Conservation (phyloP, 345 rosid species). For the Noccaea bulbosa region DNA sequence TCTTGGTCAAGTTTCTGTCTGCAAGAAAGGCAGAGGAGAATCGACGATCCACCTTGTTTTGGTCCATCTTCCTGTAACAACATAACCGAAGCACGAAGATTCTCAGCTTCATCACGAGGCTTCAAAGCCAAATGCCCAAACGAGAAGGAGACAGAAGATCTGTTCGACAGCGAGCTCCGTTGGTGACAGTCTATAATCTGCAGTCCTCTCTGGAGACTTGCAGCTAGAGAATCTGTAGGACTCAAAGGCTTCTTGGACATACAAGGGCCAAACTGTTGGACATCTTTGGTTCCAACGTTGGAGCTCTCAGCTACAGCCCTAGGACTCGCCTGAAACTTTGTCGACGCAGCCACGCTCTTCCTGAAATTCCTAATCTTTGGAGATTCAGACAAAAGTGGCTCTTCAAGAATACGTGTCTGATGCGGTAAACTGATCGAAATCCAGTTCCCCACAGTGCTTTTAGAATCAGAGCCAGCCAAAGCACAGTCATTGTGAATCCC, state of each 20-base stretch:
- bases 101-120: constrained; percentile 65
- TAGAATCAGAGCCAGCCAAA: constrained; percentile 36
- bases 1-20: constrained; percentile 55
- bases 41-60: constrained; percentile 42
- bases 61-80: constrained; percentile 44
- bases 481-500: constrained; percentile 42
- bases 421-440: constrained; percentile 50
- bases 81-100: constrained; percentile 50
- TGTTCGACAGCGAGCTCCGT: constrained; percentile 56
- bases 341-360: constrained; percentile 59
- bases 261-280: constrained; percentile 58
- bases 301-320: constrained; percentile 49
- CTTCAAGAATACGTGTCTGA: constrained; percentile 59
- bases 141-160: constrained; percentile 79
- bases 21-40: constrained; percentile 73
- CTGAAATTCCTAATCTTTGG: constrained; percentile 73
- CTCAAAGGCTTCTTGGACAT: constrained; percentile 59
- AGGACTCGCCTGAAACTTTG: constrained; percentile 59
- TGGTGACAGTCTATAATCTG: constrained; percentile 78
- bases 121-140: constrained; percentile 79
- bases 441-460: constrained; percentile 16
- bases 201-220: constrained; percentile 90
- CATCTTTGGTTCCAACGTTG: constrained; percentile 27
- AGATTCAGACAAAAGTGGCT: constrained; percentile 77
- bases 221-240: constrained; percentile 80